Evolutionary conservation across 2,329 filamentous ascomycete species (phyloP).

Genomic region (Arthrobotrys pseudoclavata): DNA sequence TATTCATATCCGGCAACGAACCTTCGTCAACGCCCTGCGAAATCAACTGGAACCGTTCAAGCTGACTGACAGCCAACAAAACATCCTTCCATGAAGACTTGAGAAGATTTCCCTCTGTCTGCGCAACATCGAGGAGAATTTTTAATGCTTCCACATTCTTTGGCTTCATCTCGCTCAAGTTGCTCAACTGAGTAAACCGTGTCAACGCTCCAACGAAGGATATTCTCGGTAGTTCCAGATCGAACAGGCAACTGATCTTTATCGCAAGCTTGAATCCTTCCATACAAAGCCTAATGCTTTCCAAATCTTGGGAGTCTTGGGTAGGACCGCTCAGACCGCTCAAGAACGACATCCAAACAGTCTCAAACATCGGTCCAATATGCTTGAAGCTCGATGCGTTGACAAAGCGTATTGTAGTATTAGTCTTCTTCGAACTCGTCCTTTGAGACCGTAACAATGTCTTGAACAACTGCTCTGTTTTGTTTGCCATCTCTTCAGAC

Average conservation of each 20-base stretch:
- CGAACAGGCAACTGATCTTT: slow-evolving; percentile 91
- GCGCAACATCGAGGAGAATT: slow-evolving; percentile 88
- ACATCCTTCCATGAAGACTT: slow-evolving; percentile 96
- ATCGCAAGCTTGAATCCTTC: slow-evolving; percentile 96
- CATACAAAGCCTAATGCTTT: slow-evolving; percentile 91
- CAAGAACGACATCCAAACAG: slow-evolving; percentile 99
- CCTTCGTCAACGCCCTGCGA: slow-evolving; percentile 95
- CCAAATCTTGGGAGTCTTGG: slow-evolving; percentile 91
- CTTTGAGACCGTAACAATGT: slow-evolving; percentile 91
- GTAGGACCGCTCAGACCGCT: slow-evolving; percentile 93
- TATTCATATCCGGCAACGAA: slow-evolving; percentile 89
- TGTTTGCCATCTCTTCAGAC: slow-evolving; percentile 90
- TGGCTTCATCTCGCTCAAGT: slow-evolving; percentile 91
- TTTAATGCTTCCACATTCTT: slow-evolving; percentile 97
- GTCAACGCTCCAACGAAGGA: slow-evolving; percentile 94
- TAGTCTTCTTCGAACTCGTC: slow-evolving; percentile 77
- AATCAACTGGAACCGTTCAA: slow-evolving; percentile 94
- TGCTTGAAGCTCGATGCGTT: slow-evolving; percentile 94
- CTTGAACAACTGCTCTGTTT: slow-evolving; percentile 89
- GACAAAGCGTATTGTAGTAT: slow-evolving; percentile 80
- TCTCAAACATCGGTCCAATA: slow-evolving; percentile 97
- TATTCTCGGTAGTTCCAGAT: slow-evolving; percentile 90
- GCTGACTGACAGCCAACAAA: slow-evolving; percentile 92
- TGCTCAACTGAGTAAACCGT: slow-evolving; percentile 95
- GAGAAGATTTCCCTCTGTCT: slow-evolving; percentile 90